Conservation (phyloP, 139 green algal genomes). For the Gonium pectorale region DNA sequence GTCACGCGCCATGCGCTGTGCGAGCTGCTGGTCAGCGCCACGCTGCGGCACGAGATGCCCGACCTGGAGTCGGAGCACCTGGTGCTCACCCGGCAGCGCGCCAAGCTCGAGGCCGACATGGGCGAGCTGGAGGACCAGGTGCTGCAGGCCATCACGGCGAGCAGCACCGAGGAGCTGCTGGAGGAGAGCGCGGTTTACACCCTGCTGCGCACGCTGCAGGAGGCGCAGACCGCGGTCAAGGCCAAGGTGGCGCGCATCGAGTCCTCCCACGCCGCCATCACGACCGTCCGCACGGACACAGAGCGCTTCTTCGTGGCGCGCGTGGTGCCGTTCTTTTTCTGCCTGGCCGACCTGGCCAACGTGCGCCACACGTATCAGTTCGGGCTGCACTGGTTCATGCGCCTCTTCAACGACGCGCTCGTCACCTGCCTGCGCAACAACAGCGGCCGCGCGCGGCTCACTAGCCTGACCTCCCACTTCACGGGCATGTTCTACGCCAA, state of each 20-base stretch:
- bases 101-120: conserved; percentile 49
- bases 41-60: conserved; percentile 74
- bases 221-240: conserved; percentile 35
- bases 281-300: conserved; percentile 32
- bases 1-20: conserved; percentile 55
- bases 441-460: conserved; percentile 45
- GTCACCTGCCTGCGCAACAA: conserved; percentile 46
- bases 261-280: conserved; percentile 46
- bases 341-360: conserved; percentile 48
- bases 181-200: conserved; percentile 50
- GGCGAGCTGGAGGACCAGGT: conserved; percentile 49
- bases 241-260: conserved; percentile 57
- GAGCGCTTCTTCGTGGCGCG: conserved; percentile 53
- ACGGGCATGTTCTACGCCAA: conserved; percentile 57
- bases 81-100: conserved; percentile 34
- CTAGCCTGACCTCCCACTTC: conserved; percentile 57
- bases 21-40: conserved; percentile 69
- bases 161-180: conserved; percentile 55
- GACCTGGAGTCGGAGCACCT: conserved; percentile 76
- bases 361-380: conserved; percentile 63
- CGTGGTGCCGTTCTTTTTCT: conserved; percentile 57
- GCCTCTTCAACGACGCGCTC: conserved; percentile 56
- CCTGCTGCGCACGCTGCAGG: conserved; percentile 26
- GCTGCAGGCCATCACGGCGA: conserved; percentile 53
- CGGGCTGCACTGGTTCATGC: conserved; percentile 56